Percentiles rank a stretch among this genome's conserved stretches.
Evolutionary conservation across 306 rosid species (phyloP).

Genomic region (Senna siamea): DNA sequence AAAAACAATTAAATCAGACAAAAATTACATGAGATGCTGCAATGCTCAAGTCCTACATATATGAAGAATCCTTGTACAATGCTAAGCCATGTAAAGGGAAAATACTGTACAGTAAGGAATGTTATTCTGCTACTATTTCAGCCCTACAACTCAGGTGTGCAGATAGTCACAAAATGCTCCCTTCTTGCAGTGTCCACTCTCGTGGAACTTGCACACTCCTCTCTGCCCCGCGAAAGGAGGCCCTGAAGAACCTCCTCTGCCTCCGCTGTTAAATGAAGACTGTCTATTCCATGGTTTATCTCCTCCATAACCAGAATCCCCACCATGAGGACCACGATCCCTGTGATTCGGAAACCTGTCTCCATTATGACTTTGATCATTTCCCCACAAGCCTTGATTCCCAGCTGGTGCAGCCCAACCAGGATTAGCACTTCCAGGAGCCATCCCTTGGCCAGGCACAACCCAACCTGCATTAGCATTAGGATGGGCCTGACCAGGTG

Average conservation of each 20-base stretch:
- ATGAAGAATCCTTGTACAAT: conserved; percentile 49
- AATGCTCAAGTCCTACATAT: conserved; percentile 52
- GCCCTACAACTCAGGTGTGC: conserved; percentile 62
- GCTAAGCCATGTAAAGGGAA: conserved; percentile 47
- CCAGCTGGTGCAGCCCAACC: conserved; percentile 62
- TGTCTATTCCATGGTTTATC: conserved; percentile 82
- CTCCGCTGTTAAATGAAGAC: conserved; percentile 62
- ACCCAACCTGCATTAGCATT: conserved; percentile 67
- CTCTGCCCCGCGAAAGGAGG: conserved; percentile 76
- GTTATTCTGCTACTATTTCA: conserved; percentile 41
- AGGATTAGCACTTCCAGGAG: conserved; percentile 62
- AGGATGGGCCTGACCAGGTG: conserved; percentile 62
- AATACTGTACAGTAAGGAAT: conserved; percentile 78
- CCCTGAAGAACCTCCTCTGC: conserved; percentile 75
- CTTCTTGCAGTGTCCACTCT: conserved; percentile 88
- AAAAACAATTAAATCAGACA: background rate
- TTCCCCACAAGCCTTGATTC: conserved; percentile 59
- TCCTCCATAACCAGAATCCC: conserved; percentile 70
- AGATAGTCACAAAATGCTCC: conserved; percentile 83
- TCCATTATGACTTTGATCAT: conserved; percentile 60
- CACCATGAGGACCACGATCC: conserved; percentile 62
- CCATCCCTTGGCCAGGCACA: conserved; percentile 55
- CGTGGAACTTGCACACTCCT: conserved; percentile 77
- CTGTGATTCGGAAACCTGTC: conserved; percentile 68
- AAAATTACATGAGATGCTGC: conserved; percentile 43